Evolutionary conservation across 257 asterid species (phyloP).

Genomic region (Prunella vulgaris): DNA sequence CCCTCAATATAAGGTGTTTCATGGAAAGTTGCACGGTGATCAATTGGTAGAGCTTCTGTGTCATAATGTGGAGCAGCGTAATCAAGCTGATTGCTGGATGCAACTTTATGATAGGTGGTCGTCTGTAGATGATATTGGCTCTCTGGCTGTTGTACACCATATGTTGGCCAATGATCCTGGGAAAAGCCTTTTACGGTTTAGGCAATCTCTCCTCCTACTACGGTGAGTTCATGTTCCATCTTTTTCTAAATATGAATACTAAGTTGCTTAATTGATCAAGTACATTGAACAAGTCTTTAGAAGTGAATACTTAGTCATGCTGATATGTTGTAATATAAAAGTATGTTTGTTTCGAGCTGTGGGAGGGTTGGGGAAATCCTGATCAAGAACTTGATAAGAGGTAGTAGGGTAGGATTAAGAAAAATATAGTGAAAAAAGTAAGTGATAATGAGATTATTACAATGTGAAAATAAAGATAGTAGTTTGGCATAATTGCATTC

Average conservation of each 20-base stretch:
- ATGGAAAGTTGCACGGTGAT: constrained; percentile 66
- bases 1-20: constrained; percentile 79
- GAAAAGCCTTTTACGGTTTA: constrained; percentile 75
- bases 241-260: background rate
- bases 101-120: constrained; percentile 92
- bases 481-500: background rate
- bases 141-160: constrained; percentile 91
- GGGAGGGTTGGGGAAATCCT: no score
- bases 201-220: constrained; percentile 85
- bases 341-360: no score
- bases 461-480: background rate
- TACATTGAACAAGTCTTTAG: background rate
- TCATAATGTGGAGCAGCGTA: constrained; percentile 58
- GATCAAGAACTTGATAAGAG: no score
- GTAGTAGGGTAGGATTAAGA: no score
- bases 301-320: background rate
- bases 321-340: background rate
- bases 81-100: constrained; percentile 98
- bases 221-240: constrained; percentile 39
- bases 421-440: no score
- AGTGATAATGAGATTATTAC: no score
- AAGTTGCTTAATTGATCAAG: background rate
- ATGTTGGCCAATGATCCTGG: constrained; percentile 87
- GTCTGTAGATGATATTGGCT: constrained; percentile 89
- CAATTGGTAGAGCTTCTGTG: constrained; percentile 66